A percentile compares a stretch with the other conserved stretches of the same genome.
phyloP scores from a whole-genome alignment of 352 stramenopile genomes.

The Halophytophthora polymorphica region DNA sequence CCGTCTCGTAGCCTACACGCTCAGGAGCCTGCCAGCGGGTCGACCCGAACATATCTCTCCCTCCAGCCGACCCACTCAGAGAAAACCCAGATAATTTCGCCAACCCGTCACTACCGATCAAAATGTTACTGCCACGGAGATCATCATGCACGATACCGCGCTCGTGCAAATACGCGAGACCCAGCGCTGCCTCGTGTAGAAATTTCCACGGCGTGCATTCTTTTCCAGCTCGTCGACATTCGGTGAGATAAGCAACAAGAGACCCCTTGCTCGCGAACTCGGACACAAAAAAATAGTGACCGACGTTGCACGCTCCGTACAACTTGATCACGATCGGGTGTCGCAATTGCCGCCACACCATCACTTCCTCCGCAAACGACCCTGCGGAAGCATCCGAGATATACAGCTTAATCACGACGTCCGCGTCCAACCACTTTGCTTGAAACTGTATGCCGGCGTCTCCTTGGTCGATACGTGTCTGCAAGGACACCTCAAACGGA shows the following conservation, averaged over 20 bases:
- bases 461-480: not conserved
- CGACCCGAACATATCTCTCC: not conserved
- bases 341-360: too few relatives aligned
- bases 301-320: constrained; percentile 9
- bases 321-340: constrained; percentile 16
- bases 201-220: constrained; percentile 3
- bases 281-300: constrained; percentile 7
- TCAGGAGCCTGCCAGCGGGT: constrained; percentile 6
- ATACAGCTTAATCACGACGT: constrained; percentile 12
- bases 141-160: constrained; percentile 6
- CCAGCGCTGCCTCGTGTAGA: constrained; percentile 7
- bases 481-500: constrained; percentile 3
- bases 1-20: not conserved
- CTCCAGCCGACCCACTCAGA: constrained; percentile 1
- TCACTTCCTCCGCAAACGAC: constrained; percentile 11
- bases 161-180: constrained; percentile 12
- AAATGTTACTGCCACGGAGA: constrained; percentile 8
- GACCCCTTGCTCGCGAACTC: constrained; percentile 8
- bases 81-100: constrained; percentile 8
- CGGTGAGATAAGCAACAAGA: not conserved
- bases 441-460: constrained; percentile 2
- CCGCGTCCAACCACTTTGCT: constrained; percentile 10
- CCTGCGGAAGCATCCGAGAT: not conserved
- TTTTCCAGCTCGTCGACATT: not conserved
- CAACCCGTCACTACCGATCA: constrained; percentile 4